These are phyloP conservation scores for Sarocladiaceae sp. DNA, from an alignment of 2,329 filamentous ascomycete genomes.

Conservation along the genomic window DNA sequence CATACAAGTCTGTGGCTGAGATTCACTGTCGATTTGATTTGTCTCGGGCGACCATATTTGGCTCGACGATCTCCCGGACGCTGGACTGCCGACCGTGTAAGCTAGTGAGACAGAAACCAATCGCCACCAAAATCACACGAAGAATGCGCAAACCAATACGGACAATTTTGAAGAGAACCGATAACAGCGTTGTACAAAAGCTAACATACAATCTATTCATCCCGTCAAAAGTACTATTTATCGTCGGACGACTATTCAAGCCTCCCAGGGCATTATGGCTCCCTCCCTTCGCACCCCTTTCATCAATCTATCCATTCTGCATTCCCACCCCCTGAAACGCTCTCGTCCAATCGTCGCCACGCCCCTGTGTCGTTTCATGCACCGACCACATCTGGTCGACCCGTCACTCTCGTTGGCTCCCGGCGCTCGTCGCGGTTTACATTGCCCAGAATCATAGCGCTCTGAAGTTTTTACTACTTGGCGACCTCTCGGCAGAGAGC, in stretches of 20 bases:
- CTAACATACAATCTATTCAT: neutral
- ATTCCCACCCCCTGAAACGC: conserved; percentile 1
- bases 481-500: neutral
- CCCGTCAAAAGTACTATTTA: neutral
- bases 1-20: neutral
- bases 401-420: conserved; percentile 5
- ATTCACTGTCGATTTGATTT: neutral
- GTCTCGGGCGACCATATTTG: neutral
- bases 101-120: neutral
- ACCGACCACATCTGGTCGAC: neutral
- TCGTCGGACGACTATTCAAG: too few relatives aligned
- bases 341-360: neutral
- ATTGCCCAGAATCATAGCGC: neutral
- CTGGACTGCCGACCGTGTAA: neutral
- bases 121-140: neutral
- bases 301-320: neutral
- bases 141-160: too few relatives aligned
- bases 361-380: conserved; percentile 3
- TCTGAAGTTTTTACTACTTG: neutral
- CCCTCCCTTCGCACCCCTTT: neutral
- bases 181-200: neutral
- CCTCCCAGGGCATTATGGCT: too few relatives aligned
- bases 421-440: neutral
- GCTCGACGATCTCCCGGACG: neutral
- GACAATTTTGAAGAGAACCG: too few relatives aligned